Evolutionary conservation across 352 stramenopile genomes (phyloP), one percentile per base, ranked within the genome.

Genomic region (Globisporangium uncinulatum): DNA sequence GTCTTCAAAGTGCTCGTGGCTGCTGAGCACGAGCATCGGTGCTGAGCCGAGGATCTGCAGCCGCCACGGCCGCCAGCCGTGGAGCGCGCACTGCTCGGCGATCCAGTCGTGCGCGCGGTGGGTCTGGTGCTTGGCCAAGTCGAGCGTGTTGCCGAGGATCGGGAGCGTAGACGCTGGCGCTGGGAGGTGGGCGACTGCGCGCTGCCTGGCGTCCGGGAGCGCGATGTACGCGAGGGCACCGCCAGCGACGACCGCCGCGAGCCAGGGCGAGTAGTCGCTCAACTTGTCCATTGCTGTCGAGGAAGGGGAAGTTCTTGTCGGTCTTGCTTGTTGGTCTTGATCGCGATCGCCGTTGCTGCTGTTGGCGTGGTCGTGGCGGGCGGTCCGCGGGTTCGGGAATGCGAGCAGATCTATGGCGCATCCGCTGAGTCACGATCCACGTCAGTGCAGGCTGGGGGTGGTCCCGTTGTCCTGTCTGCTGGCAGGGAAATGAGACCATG

Each of bases 1-100:
- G 45, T 88, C 75, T 32, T 84, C 67, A 6, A 86, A 68, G 7
- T 61, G 51, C 45, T 73, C 61, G 2, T 66, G 55, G 0, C 65
- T 73, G 4, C 62, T 71, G 0, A 88, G 15, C 24, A 88, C 61
- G 32, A 86, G 59, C 8, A 57, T 76, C 7, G 65, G 65, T 1
- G 69, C 51, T 24, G 56, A 58, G 0, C 69, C 73, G 0, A 80
- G 54, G 24, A 80, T 61, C 8, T 61, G 39, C 14, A 82, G 54
- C 47, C 66, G 62, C 70, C 74, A 87, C 52, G 70, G 52, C 36
- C 71, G 54, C 11, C 31, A 60, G 20, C 73, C 13, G 31, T 58
- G 52, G 9, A 39, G 19, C 6, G 48, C 31, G 19, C 61, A 68
- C 48, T 70, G 48, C 48, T 63, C 43, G 15, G 43, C 37, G 32